phyloP scores from a whole-genome alignment of 2,329 filamentous ascomycete species.

The Hyphodiscus sp. region DNA sequence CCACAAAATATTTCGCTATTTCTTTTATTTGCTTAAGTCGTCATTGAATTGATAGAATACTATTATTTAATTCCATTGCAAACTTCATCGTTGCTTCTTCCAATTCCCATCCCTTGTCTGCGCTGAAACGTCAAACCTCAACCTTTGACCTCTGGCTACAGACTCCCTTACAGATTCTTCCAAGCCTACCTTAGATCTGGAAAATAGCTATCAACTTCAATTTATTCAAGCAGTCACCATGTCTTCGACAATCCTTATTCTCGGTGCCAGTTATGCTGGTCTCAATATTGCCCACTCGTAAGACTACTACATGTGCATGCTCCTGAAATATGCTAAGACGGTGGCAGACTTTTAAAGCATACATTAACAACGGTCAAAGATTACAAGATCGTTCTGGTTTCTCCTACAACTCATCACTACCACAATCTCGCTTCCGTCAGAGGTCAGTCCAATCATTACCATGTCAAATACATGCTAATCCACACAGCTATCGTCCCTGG shows the following conservation, averaged over 20 bases:
- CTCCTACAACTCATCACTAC: slow-evolving; percentile 44
- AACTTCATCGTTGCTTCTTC: not conserved
- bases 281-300: slow-evolving; percentile 44
- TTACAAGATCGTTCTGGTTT: slow-evolving; percentile 49
- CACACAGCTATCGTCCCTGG: slow-evolving; percentile 33
- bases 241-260: slow-evolving; percentile 39
- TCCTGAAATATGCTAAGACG: not conserved
- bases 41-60: not conserved
- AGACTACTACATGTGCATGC: not conserved
- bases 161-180: not conserved
- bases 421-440: slow-evolving; percentile 45
- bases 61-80: not conserved
- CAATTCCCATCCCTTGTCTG: not conserved
- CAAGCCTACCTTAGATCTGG: not conserved
- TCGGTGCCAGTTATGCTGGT: slow-evolving; percentile 50
- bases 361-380: slow-evolving; percentile 27
- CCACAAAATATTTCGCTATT: not conserved
- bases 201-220: not conserved
- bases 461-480: not conserved
- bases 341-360: slow-evolving; percentile 40
- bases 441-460: slow-evolving; percentile 16
- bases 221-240: slow-evolving; percentile 7
- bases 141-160: not conserved
- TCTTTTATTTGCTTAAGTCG: not conserved
- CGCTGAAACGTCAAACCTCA: not conserved